These are phyloP conservation scores for Chenopodium formosanum DNA, from an alignment of 148 eudicot genomes.

Conservation along the genomic window DNA sequence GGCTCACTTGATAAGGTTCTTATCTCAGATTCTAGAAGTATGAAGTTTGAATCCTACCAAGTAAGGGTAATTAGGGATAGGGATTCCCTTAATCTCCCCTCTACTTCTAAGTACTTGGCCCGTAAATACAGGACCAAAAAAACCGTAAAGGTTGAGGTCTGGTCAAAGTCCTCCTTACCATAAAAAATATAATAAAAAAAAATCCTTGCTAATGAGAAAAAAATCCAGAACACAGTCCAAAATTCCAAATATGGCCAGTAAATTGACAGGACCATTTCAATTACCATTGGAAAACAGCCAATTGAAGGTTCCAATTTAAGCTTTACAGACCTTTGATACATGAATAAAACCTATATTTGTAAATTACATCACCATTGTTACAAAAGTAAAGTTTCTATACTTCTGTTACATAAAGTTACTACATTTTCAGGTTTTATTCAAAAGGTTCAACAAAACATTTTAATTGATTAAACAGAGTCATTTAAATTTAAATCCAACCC, in stretches of 20 bases:
- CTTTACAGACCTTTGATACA: slow-evolving; percentile 3
- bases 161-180: no score
- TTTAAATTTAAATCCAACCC: slow-evolving; percentile 4
- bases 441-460: slow-evolving; percentile 15
- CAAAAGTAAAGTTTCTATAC: slow-evolving; percentile 16
- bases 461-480: background rate
- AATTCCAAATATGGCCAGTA: background rate
- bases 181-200: no score
- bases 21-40: no score
- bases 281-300: slow-evolving; percentile 8
- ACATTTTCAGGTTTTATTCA: slow-evolving; percentile 19
- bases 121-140: no score
- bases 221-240: no score
- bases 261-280: background rate
- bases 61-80: no score
- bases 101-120: no score
- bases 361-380: slow-evolving; percentile 11
- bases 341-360: background rate
- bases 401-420: slow-evolving; percentile 18
- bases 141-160: no score
- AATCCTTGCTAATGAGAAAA: no score
- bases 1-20: no score
- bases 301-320: background rate
- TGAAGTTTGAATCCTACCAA: no score
- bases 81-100: no score